Evolutionary conservation across 345 rosid species (phyloP).

Genomic region (Gossypium australe): DNA sequence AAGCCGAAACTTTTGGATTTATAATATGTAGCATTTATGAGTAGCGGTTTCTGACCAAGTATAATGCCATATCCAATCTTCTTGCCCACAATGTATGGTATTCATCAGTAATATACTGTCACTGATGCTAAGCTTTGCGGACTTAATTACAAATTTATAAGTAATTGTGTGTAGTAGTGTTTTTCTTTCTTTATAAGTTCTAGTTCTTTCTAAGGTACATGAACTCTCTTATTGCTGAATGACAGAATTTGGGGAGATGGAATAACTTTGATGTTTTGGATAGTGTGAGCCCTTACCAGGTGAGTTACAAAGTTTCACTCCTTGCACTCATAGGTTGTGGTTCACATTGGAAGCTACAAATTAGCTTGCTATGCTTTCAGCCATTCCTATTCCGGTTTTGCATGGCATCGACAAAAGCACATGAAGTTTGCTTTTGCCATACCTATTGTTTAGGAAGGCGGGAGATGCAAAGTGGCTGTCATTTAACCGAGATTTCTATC

Average conservation of each 20-base stretch:
- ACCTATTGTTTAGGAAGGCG: neutral
- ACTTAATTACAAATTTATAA: neutral
- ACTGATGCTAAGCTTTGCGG: neutral
- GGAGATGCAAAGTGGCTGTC: neutral
- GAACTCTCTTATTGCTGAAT: slow-evolving; percentile 30
- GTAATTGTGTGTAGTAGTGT: slow-evolving; percentile 5
- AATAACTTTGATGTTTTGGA: slow-evolving; percentile 24
- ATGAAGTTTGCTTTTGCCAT: slow-evolving; percentile 15
- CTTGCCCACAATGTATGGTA: neutral
- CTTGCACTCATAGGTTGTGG: slow-evolving; percentile 14
- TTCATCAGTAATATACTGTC: neutral
- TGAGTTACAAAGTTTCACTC: slow-evolving; percentile 21
- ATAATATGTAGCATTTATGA: slow-evolving; percentile 4
- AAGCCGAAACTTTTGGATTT: slow-evolving; percentile 20
- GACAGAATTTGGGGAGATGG: slow-evolving; percentile 40
- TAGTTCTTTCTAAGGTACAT: slow-evolving; percentile 21
- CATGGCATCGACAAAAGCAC: slow-evolving; percentile 8
- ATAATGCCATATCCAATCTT: neutral
- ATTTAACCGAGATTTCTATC: neutral
- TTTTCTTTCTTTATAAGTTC: neutral
- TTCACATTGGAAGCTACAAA: neutral
- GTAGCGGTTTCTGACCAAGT: neutral
- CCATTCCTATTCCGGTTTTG: slow-evolving; percentile 14
- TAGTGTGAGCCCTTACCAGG: slow-evolving; percentile 29
- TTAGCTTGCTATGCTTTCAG: slow-evolving; percentile 12